phyloP scores from a whole-genome alignment of 2,329 filamentous ascomycete species.

The Cladosporium sp. region DNA sequence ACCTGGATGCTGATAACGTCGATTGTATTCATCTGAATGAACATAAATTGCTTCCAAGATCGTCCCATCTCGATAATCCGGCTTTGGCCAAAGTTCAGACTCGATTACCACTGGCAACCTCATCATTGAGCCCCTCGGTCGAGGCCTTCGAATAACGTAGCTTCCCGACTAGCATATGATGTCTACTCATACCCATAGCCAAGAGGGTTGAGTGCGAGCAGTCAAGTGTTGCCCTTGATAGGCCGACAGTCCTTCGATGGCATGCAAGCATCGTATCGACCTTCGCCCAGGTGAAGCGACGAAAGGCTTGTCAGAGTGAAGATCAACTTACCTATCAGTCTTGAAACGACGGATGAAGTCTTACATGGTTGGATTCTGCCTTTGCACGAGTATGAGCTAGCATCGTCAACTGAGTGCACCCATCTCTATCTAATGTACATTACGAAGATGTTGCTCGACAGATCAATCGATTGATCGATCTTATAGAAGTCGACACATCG shows the following conservation, averaged over 20 bases:
- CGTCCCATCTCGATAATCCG: too few species aligned
- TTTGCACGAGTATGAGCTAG: neutral
- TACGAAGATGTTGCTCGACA: neutral
- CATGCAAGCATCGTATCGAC: neutral
- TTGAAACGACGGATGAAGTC: neutral
- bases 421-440: neutral
- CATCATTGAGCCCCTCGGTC: neutral
- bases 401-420: neutral
- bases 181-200: neutral
- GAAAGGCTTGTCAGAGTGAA: neutral
- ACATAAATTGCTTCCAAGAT: neutral
- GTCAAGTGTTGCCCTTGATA: neutral
- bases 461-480: neutral
- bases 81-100: neutral
- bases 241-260: neutral
- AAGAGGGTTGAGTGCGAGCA: neutral
- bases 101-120: neutral
- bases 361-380: neutral
- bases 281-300: neutral
- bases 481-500: neutral
- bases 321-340: neutral
- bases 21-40: neutral
- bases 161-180: too few species aligned
- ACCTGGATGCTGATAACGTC: neutral
- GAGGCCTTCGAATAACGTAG: neutral